Conservation (phyloP, 805 yeast species). For the Suhomyces sp. region DNA sequence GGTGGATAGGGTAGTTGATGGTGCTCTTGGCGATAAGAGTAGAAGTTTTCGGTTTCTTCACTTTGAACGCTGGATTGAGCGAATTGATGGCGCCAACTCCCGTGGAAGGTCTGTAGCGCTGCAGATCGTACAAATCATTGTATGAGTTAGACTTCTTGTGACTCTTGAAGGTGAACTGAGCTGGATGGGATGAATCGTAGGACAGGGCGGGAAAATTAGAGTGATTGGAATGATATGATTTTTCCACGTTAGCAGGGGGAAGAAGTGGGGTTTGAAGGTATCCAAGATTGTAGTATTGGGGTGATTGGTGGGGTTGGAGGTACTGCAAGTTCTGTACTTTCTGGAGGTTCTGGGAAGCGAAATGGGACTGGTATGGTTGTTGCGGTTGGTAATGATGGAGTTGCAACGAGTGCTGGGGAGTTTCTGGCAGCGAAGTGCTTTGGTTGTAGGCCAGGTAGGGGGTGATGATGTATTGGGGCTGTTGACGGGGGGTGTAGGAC, state of each 20-base stretch:
- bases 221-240: conserved; percentile 4
- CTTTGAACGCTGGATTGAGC: not conserved
- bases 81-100: not conserved
- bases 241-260: conserved; percentile 5
- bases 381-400: conserved; percentile 1
- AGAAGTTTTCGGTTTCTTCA: conserved; percentile 5
- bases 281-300: conserved; percentile 2
- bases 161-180: conserved; percentile 2
- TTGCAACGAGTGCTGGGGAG: not conserved
- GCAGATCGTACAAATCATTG: not conserved
- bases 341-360: not conserved
- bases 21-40: conserved; percentile 7
- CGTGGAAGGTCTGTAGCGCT: too few relatives aligned
- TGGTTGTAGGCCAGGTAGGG: conserved; percentile 1
- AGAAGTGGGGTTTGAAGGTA: conserved; percentile 4
- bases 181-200: not conserved
- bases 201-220: conserved; percentile 2
- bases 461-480: not conserved
- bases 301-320: conserved; percentile 1
- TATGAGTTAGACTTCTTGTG: conserved; percentile 9
- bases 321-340: conserved; percentile 1
- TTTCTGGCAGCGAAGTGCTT: not conserved
- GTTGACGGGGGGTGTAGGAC: not conserved
- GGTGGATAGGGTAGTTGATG: conserved; percentile 13
- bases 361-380: not conserved